Conservation (phyloP, 768 basidiomycete genomes). For the Kwoniella sp. region DNA sequence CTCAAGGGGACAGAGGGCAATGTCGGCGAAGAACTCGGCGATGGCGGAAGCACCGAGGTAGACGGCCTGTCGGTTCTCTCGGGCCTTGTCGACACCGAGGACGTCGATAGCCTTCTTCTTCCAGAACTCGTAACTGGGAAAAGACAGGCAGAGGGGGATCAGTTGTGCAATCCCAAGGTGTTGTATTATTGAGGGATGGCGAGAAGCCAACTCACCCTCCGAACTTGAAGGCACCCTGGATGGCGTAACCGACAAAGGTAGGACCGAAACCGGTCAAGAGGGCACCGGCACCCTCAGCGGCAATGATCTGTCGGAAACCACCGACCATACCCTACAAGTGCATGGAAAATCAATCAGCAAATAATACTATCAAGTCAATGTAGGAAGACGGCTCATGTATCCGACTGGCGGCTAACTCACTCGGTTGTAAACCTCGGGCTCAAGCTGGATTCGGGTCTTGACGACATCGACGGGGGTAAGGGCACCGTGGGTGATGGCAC, state of each 20-base stretch:
- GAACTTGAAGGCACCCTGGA: conserved; percentile 98
- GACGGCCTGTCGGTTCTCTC: conserved; percentile 72
- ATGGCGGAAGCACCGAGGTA: conserved; percentile 93
- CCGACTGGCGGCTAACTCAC: conserved; percentile 35
- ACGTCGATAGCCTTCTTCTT: conserved; percentile 89
- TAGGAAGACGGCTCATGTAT: no score
- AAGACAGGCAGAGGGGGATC: neutral
- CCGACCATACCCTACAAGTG: conserved; percentile 70
- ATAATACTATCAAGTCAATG: no score
- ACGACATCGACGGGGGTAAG: conserved; percentile 76
- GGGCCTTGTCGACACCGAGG: conserved; percentile 74
- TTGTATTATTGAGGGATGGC: neutral
- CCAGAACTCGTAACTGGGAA: conserved; percentile 83
- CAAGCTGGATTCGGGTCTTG: conserved; percentile 97
- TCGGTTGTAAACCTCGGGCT: conserved; percentile 59
- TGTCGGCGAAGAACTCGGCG: conserved; percentile 92
- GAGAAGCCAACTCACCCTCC: conserved; percentile 63
- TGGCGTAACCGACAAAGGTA: conserved; percentile 87
- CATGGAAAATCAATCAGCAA: conserved; percentile 1
- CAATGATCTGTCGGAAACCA: conserved; percentile 80
- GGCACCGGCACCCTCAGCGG: conserved; percentile 81
- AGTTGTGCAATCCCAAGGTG: neutral
- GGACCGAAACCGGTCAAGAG: conserved; percentile 95
- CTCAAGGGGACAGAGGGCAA: conserved; percentile 92
- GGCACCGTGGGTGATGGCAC: conserved; percentile 56